Evolutionary conservation across 768 basidiomycete genomes (phyloP), one percentile per base, ranked within the genome.

Genomic region (Boletus subcaerulescens): DNA sequence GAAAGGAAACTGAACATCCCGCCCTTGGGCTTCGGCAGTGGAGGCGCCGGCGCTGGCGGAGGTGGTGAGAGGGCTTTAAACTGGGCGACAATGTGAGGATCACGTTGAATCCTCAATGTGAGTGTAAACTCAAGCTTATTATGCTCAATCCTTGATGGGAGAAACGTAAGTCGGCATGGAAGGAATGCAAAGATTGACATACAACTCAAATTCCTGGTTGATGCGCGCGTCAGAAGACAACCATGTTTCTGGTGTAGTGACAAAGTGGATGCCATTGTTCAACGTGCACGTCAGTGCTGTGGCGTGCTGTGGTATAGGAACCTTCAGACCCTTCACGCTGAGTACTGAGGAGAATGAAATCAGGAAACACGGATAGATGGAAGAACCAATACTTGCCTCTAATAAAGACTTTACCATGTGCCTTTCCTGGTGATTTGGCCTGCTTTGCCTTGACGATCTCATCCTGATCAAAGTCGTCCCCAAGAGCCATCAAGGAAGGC

Each of bases 251-350:
- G 90, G 93, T 9, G 92, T 97, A 5, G 90, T 91, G 35, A 98
- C 95, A 59, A 89, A 94, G 70, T 97, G 94, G 47, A 97, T 95
- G 9, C 94, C 95, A 64, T 98, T 98, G 72, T 98, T 97, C 57
- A 98, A 77, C 0, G 92, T 93, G 69, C 92, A 92, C 11, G 86
- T 87, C 55, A 97, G 75, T 26, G 75, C 79, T 0, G 94, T 93
- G 0, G 81, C 72, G 58, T 91, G 79, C n/a, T 75, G 73, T 0
- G 94, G 95, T 31, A 98, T 60, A 1, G 95, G 94, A 32, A 97
- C 74, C 51, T 81, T 77, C 36, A 97, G 76, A 44, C 80, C 81
- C 61, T 82, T 88, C 54, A 93, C 78, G 33, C 86, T 85, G 33
- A 91, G 69, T 22, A 98, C 95, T 96, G 42, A 31, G 24, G 10